phyloP scores from a whole-genome alignment of 345 rosid genomes.

The Eucalyptus marginata region DNA sequence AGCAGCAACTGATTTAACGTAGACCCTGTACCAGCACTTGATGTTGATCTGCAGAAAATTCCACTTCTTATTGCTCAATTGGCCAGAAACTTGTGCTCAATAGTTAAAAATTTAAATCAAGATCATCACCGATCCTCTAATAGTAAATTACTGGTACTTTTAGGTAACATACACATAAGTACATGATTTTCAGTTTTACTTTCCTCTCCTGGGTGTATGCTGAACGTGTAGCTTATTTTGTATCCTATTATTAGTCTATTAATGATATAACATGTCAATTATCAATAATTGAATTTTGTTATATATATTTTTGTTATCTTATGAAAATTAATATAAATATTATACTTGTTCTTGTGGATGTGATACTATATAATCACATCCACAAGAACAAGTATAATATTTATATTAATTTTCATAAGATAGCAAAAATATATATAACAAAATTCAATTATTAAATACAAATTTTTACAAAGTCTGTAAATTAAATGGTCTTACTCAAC shows the following conservation, averaged over 20 bases:
- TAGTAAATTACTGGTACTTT: neutral
- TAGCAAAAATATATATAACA: neutral
- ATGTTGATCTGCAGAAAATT: conserved; percentile 34
- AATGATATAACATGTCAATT: neutral
- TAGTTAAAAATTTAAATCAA: neutral
- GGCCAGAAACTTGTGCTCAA: neutral
- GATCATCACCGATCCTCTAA: neutral
- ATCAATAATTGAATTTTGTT: no score
- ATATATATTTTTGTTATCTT: no score
- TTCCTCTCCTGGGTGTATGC: neutral
- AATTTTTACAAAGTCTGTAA: neutral
- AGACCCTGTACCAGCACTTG: conserved; percentile 41
- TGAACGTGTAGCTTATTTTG: neutral
- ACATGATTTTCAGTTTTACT: neutral
- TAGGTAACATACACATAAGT: neutral
- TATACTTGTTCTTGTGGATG: no score
- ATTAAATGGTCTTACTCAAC: neutral
- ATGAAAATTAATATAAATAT: no score
- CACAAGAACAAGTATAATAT: neutral
- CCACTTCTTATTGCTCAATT: neutral
- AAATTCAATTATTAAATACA: neutral
- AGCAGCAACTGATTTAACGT: conserved; percentile 62
- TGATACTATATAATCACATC: neutral
- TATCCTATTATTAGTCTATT: neutral
- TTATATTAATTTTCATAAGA: neutral